Base-by-base conservation (phyloP, 2,329 filamentous ascomycete genomes). In the Microsporum canis region DNA sequence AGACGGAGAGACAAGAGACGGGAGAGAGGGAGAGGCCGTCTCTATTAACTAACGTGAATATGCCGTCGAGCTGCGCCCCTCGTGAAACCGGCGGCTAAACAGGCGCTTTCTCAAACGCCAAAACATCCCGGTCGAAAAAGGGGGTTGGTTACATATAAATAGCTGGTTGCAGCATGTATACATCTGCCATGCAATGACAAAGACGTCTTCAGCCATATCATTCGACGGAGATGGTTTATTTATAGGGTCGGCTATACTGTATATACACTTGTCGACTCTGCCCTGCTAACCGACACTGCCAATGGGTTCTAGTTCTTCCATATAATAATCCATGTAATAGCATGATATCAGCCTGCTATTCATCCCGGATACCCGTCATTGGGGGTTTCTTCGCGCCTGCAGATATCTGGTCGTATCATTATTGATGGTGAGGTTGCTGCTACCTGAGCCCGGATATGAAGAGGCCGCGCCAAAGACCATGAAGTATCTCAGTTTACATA, bases 91-190 rank as follows among this genome's bases (percentile, higher is more conserved):
- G 49, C 49, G 49, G 49, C 49, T 53, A 53, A 53, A 33, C n/a
- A 31, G 49, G 49, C 49, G 49, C 49, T 55, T 55, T 55, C 49
- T 55, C 49, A 55, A 55, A 55, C 49, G 23, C 45, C 39, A n/a
- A 10, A 49, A 49, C 33, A 55, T 36, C 49, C 49, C 49, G 12
- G 49, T 38, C 49, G 31, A 49, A 17, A 43, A 43, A 43, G 23
- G 45, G 45, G 45, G 43, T 8, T 17, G 49, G 49, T 55, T 55
- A 36, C 49, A 55, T 55, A 10, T 55, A 34, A n/a, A 34, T 7
- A 17, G n/a, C 29, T 55, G 17, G 51, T n/a, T 12, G 45, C 45
- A 51, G n/a, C 23, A 29, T 29, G 17, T 23, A 23, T 23, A 23
- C 17, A 23, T 23, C 17, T 23, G 45, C 43, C 10, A 29, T 51